Evolutionary conservation across 1,284 basidiomycete species (phyloP).

Genomic region (Anthracocystis panici-leucophaei): DNA sequence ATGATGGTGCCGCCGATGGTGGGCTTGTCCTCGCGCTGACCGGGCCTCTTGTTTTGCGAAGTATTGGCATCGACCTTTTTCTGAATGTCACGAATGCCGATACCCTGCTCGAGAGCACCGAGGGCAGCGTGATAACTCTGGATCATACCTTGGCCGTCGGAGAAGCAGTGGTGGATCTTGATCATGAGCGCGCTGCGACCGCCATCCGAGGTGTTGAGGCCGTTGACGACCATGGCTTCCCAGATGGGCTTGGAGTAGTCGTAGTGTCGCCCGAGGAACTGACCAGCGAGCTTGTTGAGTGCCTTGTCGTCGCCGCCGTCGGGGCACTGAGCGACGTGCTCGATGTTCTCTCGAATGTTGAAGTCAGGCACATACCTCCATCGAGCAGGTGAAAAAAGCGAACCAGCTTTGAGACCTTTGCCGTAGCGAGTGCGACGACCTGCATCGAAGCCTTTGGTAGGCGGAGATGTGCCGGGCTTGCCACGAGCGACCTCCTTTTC

Average conservation of each 20-base stretch:
- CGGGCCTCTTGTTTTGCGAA: slow-evolving; percentile 53
- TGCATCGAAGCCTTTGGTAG: slow-evolving; percentile 29
- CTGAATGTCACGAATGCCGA: slow-evolving; percentile 63
- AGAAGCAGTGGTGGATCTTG: slow-evolving; percentile 69
- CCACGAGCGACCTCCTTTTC: slow-evolving; percentile 24
- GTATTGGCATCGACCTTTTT: slow-evolving; percentile 58
- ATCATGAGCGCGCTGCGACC: slow-evolving; percentile 67
- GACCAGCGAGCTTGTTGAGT: slow-evolving; percentile 62
- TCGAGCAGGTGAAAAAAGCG: slow-evolving; percentile 55
- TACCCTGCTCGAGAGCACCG: slow-evolving; percentile 57
- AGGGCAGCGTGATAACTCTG: slow-evolving; percentile 68
- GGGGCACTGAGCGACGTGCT: slow-evolving; percentile 50
- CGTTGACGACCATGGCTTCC: slow-evolving; percentile 68
- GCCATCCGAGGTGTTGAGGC: slow-evolving; percentile 63
- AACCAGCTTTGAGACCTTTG: slow-evolving; percentile 61
- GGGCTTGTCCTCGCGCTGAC: slow-evolving; percentile 59
- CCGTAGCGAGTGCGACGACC: slow-evolving; percentile 60
- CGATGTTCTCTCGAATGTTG: slow-evolving; percentile 65
- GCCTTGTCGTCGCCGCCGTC: slow-evolving; percentile 53
- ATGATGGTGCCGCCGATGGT: slow-evolving; percentile 59
- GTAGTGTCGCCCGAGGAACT: slow-evolving; percentile 64
- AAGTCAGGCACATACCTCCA: slow-evolving; percentile 68
- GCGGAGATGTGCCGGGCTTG: slow-evolving; percentile 23
- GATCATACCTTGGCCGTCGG: slow-evolving; percentile 69
- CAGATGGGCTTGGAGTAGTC: slow-evolving; percentile 68